Evolutionary conservation across 2,329 filamentous ascomycete genomes (phyloP), one percentile per base, ranked within the genome.

Genomic region (Monilinia laxa): DNA sequence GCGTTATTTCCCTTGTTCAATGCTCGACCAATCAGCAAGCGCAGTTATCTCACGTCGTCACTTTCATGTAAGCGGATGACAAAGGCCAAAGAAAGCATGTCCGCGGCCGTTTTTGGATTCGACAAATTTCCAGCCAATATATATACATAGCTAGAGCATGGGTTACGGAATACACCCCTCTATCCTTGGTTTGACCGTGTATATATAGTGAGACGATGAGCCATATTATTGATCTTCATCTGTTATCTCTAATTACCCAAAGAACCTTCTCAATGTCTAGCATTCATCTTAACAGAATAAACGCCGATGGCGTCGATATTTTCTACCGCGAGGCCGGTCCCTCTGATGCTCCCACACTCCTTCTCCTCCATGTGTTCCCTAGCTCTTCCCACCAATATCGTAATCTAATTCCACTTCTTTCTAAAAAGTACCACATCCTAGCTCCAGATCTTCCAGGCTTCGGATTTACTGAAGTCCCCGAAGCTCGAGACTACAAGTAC

Each of bases 381-480:
- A 72, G 77, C 5, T 81, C 80, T 0, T 81, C 79, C 0, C 78
- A 79, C 70, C 77, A 79, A 72, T 82, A 78, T 69, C 79, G 80
- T 69, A 78, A 81, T 70, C 74, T 82, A 11, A 81, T 82, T 23
- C 79, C 80, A 0, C 74, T 78, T 16, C 77, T 82, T 35, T 77
- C 77, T 12, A 63, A 70, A 25, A 73, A 74, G 45, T 81, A 81
- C 70, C 76, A 75, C 25, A 77, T 81, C 53, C 76, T 88, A 18
- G 85, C 85, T 0, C 86, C 85, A 0, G 86, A 88, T 73, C 78
- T 87, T 3, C 86, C 85, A 1, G 84, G 84, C 76, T 88, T 81
- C 70, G 86, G 85, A 62, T 85, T 86, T 76, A 87, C 85, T 3
- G 76, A 78, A 55, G 78, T 81, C 3, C 80, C 82, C 0, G 70